Conservation (phyloP, 2,329 filamentous ascomycete species). For the Magnaporthiopsis incrustans region DNA sequence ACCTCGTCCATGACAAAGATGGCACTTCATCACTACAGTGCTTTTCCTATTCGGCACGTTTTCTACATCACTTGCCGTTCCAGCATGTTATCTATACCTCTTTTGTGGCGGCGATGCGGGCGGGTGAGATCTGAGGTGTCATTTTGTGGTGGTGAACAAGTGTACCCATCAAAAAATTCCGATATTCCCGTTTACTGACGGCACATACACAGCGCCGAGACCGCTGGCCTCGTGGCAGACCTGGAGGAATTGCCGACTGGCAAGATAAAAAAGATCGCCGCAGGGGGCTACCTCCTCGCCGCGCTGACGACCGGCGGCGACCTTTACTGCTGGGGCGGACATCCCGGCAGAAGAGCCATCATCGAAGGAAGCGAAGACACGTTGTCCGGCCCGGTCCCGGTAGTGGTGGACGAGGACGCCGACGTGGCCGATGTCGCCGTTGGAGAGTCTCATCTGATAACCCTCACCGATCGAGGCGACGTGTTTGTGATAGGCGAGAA, state of each 20-base stretch:
- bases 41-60: no score
- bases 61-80: no score
- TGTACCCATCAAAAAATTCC: neutral
- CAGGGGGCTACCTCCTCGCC: conserved; percentile 48
- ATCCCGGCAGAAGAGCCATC: conserved; percentile 25
- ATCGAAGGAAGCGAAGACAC: conserved; percentile 17
- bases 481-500: conserved; percentile 52
- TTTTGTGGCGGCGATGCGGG: no score
- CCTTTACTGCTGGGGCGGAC: conserved; percentile 55
- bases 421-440: conserved; percentile 51
- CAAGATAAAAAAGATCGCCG: conserved; percentile 43
- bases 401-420: conserved; percentile 35
- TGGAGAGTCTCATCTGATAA: conserved; percentile 51
- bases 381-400: conserved; percentile 17
- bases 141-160: no score
- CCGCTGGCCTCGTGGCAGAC: conserved; percentile 37
- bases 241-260: conserved; percentile 43
- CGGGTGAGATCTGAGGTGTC: no score
- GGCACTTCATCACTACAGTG: no score
- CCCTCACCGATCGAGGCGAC: conserved; percentile 38
- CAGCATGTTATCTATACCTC: no score
- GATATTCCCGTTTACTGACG: conserved; percentile 23
- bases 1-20: neutral
- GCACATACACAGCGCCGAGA: neutral
- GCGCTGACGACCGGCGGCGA: conserved; percentile 50